phyloP scores from a whole-genome alignment of 805 yeast species.

The Myxozyma mucilagina region DNA sequence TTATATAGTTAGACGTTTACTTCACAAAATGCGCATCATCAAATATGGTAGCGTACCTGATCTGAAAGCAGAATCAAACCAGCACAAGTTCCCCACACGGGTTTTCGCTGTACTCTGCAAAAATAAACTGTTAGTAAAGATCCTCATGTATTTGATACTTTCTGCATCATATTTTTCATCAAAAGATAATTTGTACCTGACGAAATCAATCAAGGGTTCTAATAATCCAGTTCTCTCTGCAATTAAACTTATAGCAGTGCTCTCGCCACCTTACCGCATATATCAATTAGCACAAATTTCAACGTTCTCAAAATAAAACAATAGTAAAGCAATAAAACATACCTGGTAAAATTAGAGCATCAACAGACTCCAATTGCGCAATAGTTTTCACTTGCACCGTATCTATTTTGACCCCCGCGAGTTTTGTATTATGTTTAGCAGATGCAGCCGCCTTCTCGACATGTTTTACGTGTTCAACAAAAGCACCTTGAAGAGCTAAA shows the following conservation, averaged over 20 bases:
- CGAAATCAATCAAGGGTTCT: slow-evolving; percentile 54
- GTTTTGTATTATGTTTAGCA: slow-evolving; percentile 28
- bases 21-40: neutral
- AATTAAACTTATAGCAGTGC: slow-evolving; percentile 67
- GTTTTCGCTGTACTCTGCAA: slow-evolving; percentile 42
- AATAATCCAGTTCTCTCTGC: slow-evolving; percentile 65
- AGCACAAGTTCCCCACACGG: slow-evolving; percentile 87
- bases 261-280: slow-evolving; percentile 52
- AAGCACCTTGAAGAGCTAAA: slow-evolving; percentile 78
- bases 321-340: neutral
- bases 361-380: slow-evolving; percentile 52
- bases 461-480: slow-evolving; percentile 62
- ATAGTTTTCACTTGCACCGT: slow-evolving; percentile 54
- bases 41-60: slow-evolving; percentile 32
- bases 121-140: neutral
- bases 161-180: too few relatives aligned
- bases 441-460: slow-evolving; percentile 43
- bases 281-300: neutral
- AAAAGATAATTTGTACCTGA: slow-evolving; percentile 38
- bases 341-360: slow-evolving; percentile 70
- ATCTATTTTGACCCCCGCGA: slow-evolving; percentile 33
- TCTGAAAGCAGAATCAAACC: slow-evolving; percentile 69
- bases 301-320: neutral
- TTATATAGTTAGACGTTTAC: neutral
- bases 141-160: too few relatives aligned